phyloP scores from a whole-genome alignment of 495 filamentous ascomycete species.

The Penicillium bialowiezense region DNA sequence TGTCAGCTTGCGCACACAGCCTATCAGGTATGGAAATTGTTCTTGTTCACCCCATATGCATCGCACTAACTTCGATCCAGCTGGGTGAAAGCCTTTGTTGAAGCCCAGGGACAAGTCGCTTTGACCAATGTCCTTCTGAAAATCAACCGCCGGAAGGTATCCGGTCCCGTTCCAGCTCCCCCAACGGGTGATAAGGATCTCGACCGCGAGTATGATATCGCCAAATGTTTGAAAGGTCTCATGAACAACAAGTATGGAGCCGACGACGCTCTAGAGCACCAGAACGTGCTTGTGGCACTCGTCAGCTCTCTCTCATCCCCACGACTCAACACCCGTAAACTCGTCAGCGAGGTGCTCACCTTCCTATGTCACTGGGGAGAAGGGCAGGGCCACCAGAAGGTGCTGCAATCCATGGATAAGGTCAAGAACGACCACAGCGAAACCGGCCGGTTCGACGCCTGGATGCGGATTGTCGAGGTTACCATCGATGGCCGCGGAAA shows the following conservation, averaged over 20 bases:
- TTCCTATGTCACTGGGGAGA: slow-evolving; percentile 97
- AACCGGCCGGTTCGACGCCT: slow-evolving; percentile 95
- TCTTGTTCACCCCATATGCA: neutral
- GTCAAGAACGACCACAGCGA: slow-evolving; percentile 88
- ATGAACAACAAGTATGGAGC: slow-evolving; percentile 99
- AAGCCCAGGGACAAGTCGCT: slow-evolving; percentile 95
- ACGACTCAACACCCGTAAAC: slow-evolving; percentile 85
- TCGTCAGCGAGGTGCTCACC: slow-evolving; percentile 94
- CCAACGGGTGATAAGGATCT: slow-evolving; percentile 76
- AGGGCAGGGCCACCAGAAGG: slow-evolving; percentile 91
- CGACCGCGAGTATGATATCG: slow-evolving; percentile 94
- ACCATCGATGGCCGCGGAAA: slow-evolving; percentile 96
- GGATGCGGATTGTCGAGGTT: slow-evolving; percentile 98
- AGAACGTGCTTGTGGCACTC: slow-evolving; percentile 83
- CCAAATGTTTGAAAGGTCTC: slow-evolving; percentile 93
- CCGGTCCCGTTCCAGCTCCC: slow-evolving; percentile 66
- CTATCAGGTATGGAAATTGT: slow-evolving; percentile 61
- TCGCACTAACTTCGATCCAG: slow-evolving; percentile 28
- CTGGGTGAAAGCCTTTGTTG: slow-evolving; percentile 95
- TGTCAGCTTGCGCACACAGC: slow-evolving; percentile 92
- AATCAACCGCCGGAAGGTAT: slow-evolving; percentile 81
- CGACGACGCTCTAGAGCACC: slow-evolving; percentile 90
- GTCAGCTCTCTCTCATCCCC: slow-evolving; percentile 85
- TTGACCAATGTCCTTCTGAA: slow-evolving; percentile 90
- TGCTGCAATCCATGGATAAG: slow-evolving; percentile 88